A percentile compares a stretch with the other conserved stretches of the same genome.
Conservation (phyloP, 768 basidiomycete genomes). For the Asterophora parasitica region DNA sequence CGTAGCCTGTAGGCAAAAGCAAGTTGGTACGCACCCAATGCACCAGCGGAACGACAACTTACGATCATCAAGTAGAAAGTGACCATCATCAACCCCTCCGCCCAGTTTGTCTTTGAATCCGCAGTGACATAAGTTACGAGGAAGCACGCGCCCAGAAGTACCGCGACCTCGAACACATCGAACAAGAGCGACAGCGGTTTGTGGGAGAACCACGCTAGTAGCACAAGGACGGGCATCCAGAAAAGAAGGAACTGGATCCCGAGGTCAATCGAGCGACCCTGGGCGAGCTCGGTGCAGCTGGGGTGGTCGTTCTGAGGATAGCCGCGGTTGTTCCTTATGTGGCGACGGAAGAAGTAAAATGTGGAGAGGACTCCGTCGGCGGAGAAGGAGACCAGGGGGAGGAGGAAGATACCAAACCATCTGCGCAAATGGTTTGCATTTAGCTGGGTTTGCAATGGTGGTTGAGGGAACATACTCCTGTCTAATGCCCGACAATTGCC, state of each 20-base stretch:
- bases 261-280: slow-evolving; percentile 66
- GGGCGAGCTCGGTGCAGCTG: slow-evolving; percentile 43
- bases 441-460: too few species aligned
- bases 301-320: slow-evolving; percentile 28
- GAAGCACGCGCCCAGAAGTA: slow-evolving; percentile 67
- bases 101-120: slow-evolving; percentile 76
- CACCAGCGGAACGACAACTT: slow-evolving; percentile 7
- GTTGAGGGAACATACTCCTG: slow-evolving; percentile 39
- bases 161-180: slow-evolving; percentile 62
- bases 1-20: slow-evolving; percentile 15
- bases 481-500: slow-evolving; percentile 33
- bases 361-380: slow-evolving; percentile 62
- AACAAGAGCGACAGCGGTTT: slow-evolving; percentile 63
- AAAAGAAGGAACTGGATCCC: slow-evolving; percentile 78
- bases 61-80: slow-evolving; percentile 65
- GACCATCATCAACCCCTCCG: slow-evolving; percentile 62
- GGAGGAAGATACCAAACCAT: slow-evolving; percentile 68
- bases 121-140: slow-evolving; percentile 76
- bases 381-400: slow-evolving; percentile 69
- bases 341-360: slow-evolving; percentile 47
- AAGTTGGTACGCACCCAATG: not conserved
- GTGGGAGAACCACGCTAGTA: slow-evolving; percentile 61
- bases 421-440: slow-evolving; percentile 24
- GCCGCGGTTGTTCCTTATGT: slow-evolving; percentile 34
- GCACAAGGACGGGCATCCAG: slow-evolving; percentile 69